A percentile compares a stretch with the other conserved stretches of the same genome.
phyloP scores from a whole-genome alignment of 345 rosid genomes.

The Excoecaria cochinchinensis region DNA sequence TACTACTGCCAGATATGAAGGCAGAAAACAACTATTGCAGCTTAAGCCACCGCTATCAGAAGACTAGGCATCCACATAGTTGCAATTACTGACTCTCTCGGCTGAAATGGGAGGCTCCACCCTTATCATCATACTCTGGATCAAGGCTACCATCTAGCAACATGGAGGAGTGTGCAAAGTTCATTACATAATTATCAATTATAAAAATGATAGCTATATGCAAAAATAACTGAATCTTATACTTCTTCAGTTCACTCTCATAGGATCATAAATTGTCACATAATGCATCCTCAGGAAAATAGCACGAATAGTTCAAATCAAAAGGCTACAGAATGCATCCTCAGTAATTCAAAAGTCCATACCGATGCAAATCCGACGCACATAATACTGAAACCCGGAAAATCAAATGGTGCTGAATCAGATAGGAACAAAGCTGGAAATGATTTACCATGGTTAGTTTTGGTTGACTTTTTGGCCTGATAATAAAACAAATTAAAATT shows the following conservation, averaged over 20 bases:
- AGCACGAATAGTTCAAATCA: not conserved
- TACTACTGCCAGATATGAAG: not conserved
- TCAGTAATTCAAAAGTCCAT: conserved; percentile 21
- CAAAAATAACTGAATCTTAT: not conserved
- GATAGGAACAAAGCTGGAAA: conserved; percentile 82
- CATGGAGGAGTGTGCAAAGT: not conserved
- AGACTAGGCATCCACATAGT: conserved; percentile 27
- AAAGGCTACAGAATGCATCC: not conserved
- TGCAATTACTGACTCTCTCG: conserved; percentile 20
- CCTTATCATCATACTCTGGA: conserved; percentile 78
- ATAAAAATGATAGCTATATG: not conserved
- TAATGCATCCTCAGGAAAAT: not conserved
- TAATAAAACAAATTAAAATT: not conserved
- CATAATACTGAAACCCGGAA: conserved; percentile 94
- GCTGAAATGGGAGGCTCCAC: conserved; percentile 48
- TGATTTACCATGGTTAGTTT: conserved; percentile 15
- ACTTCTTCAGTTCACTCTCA: not conserved
- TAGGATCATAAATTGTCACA: no score
- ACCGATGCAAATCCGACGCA: conserved; percentile 66
- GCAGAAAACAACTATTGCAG: conserved; percentile 2
- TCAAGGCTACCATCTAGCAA: conserved; percentile 60
- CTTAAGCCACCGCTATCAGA: not conserved
- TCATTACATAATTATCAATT: no score
- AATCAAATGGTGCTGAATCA: conserved; percentile 66
- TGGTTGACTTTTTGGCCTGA: not conserved